Conservation (phyloP, 129 eudicot genomes). For the Flaveria sonorensis region DNA sequence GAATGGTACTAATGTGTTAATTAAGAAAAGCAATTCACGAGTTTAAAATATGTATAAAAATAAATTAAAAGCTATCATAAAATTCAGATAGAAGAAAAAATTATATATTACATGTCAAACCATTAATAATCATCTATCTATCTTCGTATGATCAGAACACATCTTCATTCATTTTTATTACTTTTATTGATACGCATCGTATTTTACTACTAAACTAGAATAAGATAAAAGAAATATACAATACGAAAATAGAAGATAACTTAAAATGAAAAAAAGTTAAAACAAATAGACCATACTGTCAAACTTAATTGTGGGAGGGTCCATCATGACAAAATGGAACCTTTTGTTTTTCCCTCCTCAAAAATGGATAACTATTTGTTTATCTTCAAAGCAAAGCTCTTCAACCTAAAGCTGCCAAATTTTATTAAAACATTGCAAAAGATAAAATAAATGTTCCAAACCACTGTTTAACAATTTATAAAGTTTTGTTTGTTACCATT, state of each 20-base stretch:
- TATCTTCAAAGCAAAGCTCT: constrained; percentile 24
- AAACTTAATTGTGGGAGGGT: not conserved
- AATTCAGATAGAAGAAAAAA: no score
- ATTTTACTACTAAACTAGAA: not conserved
- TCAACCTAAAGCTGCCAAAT: not conserved
- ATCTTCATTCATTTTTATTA: no score
- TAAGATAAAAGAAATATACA: not conserved
- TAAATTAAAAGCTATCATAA: no score
- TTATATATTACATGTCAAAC: no score
- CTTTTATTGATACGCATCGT: no score
- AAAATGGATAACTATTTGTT: constrained; percentile 6
- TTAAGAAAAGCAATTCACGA: no score
- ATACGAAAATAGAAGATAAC: not conserved
- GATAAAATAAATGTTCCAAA: not conserved
- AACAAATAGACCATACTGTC: constrained; percentile 2
- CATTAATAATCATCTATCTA: no score
- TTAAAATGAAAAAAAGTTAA: not conserved
- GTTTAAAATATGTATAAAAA: no score
- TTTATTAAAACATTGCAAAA: not conserved
- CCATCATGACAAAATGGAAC: constrained; percentile 3
- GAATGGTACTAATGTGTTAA: no score
- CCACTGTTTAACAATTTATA: no score
- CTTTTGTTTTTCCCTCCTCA: not conserved
- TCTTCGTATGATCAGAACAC: no score
- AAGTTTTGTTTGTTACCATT: no score